A percentile compares a stretch with the other conserved stretches of the same genome.
Evolutionary conservation across 345 rosid species (phyloP).

Genomic region (Pelargonium nanum): DNA sequence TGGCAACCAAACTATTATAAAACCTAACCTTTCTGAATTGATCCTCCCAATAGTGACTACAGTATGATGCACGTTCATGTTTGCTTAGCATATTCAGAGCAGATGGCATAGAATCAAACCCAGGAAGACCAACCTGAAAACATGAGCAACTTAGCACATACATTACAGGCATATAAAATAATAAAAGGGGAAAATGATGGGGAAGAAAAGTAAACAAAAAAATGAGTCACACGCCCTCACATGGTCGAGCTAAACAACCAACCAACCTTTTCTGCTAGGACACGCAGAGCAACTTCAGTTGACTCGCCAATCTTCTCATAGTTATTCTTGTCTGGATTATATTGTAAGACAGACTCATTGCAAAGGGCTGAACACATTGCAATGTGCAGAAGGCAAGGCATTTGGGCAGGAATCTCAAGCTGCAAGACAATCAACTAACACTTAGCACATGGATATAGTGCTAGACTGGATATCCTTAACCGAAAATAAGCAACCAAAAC

Average conservation of each 20-base stretch:
- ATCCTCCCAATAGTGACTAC: slow-evolving; percentile 94
- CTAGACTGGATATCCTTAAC: too few relatives aligned
- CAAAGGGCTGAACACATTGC: slow-evolving; percentile 97
- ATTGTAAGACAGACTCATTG: slow-evolving; percentile 88
- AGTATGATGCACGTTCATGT: slow-evolving; percentile 96
- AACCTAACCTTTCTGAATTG: slow-evolving; percentile 79
- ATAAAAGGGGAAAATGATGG: background rate
- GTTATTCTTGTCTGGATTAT: slow-evolving; percentile 82
- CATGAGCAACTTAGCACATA: background rate
- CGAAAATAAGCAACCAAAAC: too few relatives aligned
- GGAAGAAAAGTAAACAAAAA: background rate
- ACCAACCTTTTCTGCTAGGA: slow-evolving; percentile 86
- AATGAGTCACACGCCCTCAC: background rate
- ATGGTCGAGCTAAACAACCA: slow-evolving; percentile 6
- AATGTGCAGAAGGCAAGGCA: slow-evolving; percentile 85
- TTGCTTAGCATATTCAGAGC: slow-evolving; percentile 83
- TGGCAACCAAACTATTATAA: slow-evolving; percentile 5
- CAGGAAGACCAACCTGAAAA: slow-evolving; percentile 95
- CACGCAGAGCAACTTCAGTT: slow-evolving; percentile 97
- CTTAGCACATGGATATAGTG: too few relatives aligned
- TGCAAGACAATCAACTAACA: slow-evolving; percentile 29
- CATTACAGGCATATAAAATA: too few relatives aligned
- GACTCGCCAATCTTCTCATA: slow-evolving; percentile 98
- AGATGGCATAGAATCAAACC: slow-evolving; percentile 97
- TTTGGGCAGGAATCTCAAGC: slow-evolving; percentile 87